These are phyloP conservation scores for Echinochloa phyllopogon DNA, from an alignment of 176 grass and related monocot genomes.

Conservation along the genomic window DNA sequence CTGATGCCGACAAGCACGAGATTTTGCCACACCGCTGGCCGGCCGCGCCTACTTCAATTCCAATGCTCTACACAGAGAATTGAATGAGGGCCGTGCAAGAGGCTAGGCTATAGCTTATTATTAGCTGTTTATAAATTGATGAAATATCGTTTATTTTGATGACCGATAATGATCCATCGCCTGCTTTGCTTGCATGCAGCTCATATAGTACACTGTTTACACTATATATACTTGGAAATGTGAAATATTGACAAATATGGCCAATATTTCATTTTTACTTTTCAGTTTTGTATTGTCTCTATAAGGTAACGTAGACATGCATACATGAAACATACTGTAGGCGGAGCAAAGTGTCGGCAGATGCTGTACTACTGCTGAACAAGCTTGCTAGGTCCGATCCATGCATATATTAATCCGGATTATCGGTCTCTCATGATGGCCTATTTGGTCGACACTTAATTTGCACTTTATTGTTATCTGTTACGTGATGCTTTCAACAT, in stretches of 20 bases:
- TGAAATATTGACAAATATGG: too few species aligned
- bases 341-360: not conserved
- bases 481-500: conserved; percentile 31
- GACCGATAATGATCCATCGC: too few species aligned
- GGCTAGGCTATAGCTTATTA: not conserved
- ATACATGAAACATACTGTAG: not conserved
- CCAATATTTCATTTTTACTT: too few species aligned
- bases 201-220: too few species aligned
- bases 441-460: not conserved
- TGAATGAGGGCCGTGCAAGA: not conserved
- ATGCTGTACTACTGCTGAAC: not conserved
- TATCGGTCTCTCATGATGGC: not conserved
- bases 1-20: not conserved
- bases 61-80: not conserved
- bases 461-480: conserved; percentile 8
- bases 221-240: too few species aligned
- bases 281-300: too few species aligned
- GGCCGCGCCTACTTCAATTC: not conserved
- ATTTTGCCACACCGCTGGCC: not conserved
- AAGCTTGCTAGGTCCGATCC: not conserved
- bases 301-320: too few species aligned
- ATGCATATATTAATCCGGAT: not conserved
- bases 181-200: too few species aligned
- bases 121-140: too few species aligned
- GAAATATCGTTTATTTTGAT: too few species aligned